phyloP scores from a whole-genome alignment of 2,329 filamentous ascomycete genomes.

The Exophiala xenobiotica region DNA sequence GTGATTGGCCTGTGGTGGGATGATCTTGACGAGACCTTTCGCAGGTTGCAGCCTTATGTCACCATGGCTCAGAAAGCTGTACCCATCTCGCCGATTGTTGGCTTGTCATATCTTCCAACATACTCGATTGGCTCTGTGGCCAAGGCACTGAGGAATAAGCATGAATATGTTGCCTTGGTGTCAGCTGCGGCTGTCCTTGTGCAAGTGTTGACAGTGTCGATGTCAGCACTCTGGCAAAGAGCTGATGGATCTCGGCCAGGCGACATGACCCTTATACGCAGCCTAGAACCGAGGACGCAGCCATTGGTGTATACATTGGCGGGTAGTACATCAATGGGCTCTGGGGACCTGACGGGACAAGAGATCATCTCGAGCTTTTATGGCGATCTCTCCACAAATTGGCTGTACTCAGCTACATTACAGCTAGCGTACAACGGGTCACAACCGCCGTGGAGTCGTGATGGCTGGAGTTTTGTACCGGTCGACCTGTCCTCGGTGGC shows the following conservation, averaged over 20 bases:
- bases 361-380: slow-evolving; percentile 12
- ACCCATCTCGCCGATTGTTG: slow-evolving; percentile 1
- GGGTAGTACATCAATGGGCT: neutral
- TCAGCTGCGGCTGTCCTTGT: slow-evolving; percentile 2
- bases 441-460: slow-evolving; percentile 29
- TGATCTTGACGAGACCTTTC: slow-evolving; percentile 18
- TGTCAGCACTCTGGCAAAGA: slow-evolving; percentile 15
- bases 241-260: slow-evolving; percentile 4
- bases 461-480: slow-evolving; percentile 33
- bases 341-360: neutral
- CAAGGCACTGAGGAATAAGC: slow-evolving; percentile 8
- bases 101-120: slow-evolving; percentile 7
- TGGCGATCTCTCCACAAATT: slow-evolving; percentile 27
- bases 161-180: slow-evolving; percentile 10
- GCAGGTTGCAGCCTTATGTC: slow-evolving; percentile 22
- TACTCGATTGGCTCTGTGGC: slow-evolving; percentile 1
- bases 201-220: slow-evolving; percentile 12
- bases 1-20: slow-evolving; percentile 22
- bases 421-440: slow-evolving; percentile 27
- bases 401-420: slow-evolving; percentile 29
- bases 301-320: slow-evolving; percentile 6
- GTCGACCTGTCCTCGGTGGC: slow-evolving; percentile 7
- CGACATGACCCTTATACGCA: slow-evolving; percentile 1
- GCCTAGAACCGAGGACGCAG: slow-evolving; percentile 5
- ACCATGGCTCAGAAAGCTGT: slow-evolving; percentile 16